phyloP scores from a whole-genome alignment of 192 early-diverging fungal species.

The Entomortierella lignicola region DNA sequence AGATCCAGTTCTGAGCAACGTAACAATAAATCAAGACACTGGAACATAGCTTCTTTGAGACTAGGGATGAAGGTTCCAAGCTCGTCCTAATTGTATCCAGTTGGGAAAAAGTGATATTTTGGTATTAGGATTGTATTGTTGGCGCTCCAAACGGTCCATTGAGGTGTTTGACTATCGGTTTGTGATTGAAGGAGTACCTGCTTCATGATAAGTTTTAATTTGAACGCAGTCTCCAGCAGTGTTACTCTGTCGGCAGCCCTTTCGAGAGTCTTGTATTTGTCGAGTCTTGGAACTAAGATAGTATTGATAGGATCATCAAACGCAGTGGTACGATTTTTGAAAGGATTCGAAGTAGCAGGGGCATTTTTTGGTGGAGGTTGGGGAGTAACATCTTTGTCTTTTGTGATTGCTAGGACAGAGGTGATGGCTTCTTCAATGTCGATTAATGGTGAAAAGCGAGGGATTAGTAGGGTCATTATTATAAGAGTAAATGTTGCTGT shows the following conservation, averaged over 20 bases:
- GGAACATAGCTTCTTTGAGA: slow-evolving; percentile 27
- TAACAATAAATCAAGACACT: slow-evolving; percentile 42
- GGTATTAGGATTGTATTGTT: no score
- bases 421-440: slow-evolving; percentile 27
- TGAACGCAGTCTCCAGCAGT: slow-evolving; percentile 37
- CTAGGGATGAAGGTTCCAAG: slow-evolving; percentile 16
- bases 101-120: background rate
- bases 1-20: slow-evolving; percentile 41
- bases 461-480: slow-evolving; percentile 3
- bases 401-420: slow-evolving; percentile 1
- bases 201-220: slow-evolving; percentile 32
- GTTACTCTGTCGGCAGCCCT: slow-evolving; percentile 6
- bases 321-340: background rate
- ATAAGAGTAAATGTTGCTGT: background rate
- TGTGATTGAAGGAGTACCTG: slow-evolving; percentile 15
- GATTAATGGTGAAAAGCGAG: slow-evolving; percentile 26
- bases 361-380: background rate
- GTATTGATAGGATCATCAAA: slow-evolving; percentile 21
- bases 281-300: slow-evolving; percentile 8
- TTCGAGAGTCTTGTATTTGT: slow-evolving; percentile 16
- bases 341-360: background rate
- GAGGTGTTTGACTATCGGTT: background rate
- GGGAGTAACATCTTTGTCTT: background rate
- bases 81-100: slow-evolving; percentile 18
- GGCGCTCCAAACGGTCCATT: no score